Percentiles rank a stretch among this genome's conserved stretches.
Conservation (phyloP, 108 stramenopile genomes). For the Bacterosira constricta region DNA sequence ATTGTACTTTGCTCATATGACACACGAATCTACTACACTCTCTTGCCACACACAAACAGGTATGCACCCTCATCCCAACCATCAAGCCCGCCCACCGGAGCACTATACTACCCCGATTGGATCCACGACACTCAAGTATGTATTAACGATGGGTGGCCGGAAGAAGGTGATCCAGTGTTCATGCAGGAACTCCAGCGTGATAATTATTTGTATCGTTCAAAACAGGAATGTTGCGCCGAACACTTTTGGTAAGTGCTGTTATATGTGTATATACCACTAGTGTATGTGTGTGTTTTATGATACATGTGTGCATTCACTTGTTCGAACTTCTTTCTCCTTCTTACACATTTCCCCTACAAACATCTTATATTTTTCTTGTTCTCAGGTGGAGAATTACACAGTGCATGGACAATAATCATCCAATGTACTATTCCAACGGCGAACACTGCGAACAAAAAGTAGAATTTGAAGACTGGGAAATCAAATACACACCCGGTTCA, state of each 20-base stretch:
- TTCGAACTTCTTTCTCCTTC: too few species aligned
- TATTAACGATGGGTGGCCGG: slow-evolving; percentile 39
- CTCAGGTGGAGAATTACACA: slow-evolving; percentile 21
- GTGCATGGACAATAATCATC: slow-evolving; percentile 25
- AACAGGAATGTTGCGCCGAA: slow-evolving; percentile 18
- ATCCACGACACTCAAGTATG: slow-evolving; percentile 13
- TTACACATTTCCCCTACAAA: too few species aligned
- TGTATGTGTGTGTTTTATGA: too few species aligned
- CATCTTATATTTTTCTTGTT: not conserved
- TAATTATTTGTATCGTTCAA: slow-evolving; percentile 30
- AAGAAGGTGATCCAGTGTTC: slow-evolving; percentile 26
- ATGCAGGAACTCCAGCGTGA: slow-evolving; percentile 18
- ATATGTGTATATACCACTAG: not conserved
- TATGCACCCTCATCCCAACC: slow-evolving; percentile 9
- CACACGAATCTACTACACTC: not conserved
- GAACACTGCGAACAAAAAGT: slow-evolving; percentile 3
- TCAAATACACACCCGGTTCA: slow-evolving; percentile 19
- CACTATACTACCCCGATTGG: slow-evolving; percentile 43
- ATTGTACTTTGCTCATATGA: too few species aligned
- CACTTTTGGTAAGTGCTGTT: too few species aligned
- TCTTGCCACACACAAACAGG: not conserved
- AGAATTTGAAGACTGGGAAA: slow-evolving; percentile 24
- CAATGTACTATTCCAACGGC: slow-evolving; percentile 17
- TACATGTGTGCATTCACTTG: too few species aligned
- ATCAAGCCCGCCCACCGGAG: slow-evolving; percentile 29